These are phyloP conservation scores for Ogataea naganishii DNA, from an alignment of 805 yeast genomes.

Conservation along the genomic window DNA sequence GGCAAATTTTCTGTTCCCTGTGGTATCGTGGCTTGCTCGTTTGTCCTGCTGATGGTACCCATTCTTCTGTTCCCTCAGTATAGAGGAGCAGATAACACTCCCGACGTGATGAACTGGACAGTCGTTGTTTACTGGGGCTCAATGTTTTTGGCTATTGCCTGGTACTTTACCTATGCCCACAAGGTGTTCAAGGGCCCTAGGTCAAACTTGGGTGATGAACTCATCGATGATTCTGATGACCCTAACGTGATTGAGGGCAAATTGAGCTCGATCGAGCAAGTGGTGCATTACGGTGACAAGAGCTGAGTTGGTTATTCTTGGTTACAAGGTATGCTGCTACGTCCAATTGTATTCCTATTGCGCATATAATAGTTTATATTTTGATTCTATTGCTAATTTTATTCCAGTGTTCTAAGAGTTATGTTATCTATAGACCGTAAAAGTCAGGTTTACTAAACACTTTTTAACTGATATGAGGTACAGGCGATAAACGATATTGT, in stretches of 20 bases:
- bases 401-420: too few species aligned
- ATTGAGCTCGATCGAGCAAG: slow-evolving; percentile 9
- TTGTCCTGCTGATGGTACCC: slow-evolving; percentile 49
- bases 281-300: slow-evolving; percentile 4
- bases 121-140: slow-evolving; percentile 53
- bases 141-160: slow-evolving; percentile 38
- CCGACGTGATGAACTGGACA: slow-evolving; percentile 56
- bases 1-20: slow-evolving; percentile 42
- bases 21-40: slow-evolving; percentile 40
- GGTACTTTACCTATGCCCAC: slow-evolving; percentile 45
- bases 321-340: too few species aligned
- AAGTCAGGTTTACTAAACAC: too few species aligned
- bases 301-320: too few species aligned
- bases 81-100: slow-evolving; percentile 27
- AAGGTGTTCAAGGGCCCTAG: slow-evolving; percentile 57
- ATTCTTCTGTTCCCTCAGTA: slow-evolving; percentile 49
- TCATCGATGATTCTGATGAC: slow-evolving; percentile 18
- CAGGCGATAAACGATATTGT: too few species aligned
- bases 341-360: too few species aligned
- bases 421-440: too few species aligned
- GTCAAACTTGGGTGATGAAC: slow-evolving; percentile 34
- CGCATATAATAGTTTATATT: too few species aligned
- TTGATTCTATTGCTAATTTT: too few species aligned
- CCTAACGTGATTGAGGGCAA: slow-evolving; percentile 12
- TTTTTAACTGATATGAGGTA: too few species aligned